Conservation (phyloP, 345 rosid species). For the rapeseed (Brassica napus) region DNA sequence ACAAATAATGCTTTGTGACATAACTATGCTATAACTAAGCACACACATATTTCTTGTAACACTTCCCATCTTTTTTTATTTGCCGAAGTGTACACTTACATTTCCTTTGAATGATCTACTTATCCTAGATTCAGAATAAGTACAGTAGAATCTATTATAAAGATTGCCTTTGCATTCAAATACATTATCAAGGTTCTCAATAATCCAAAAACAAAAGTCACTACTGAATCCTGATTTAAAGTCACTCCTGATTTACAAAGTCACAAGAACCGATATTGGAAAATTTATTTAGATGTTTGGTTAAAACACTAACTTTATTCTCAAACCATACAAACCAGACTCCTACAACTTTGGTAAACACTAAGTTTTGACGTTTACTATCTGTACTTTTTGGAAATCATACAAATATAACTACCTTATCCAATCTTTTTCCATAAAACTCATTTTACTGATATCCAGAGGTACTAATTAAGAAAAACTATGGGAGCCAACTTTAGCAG, state of each 20-base stretch:
- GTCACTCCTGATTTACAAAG: background rate
- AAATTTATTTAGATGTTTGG: background rate
- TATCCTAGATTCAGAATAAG: background rate
- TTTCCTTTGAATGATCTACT: background rate
- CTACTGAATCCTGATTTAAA: background rate
- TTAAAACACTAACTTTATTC: background rate
- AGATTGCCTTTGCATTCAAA: background rate
- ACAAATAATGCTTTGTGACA: constrained; percentile 10
- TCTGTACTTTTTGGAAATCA: background rate
- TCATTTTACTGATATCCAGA: background rate
- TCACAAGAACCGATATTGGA: background rate
- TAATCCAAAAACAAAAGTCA: background rate
- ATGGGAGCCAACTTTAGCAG: constrained; percentile 6
- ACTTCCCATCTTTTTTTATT: background rate
- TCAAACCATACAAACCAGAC: background rate
- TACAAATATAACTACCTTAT: background rate
- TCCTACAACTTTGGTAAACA: constrained; percentile 4
- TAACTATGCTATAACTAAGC: constrained; percentile 16
- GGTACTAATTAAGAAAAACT: background rate
- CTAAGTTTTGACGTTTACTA: background rate
- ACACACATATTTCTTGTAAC: background rate
- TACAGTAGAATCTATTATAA: background rate
- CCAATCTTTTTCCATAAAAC: background rate
- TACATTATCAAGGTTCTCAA: background rate
- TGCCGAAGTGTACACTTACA: background rate